Evolutionary conservation across 768 basidiomycete genomes (phyloP).

Genomic region (Boletellus ananas): DNA sequence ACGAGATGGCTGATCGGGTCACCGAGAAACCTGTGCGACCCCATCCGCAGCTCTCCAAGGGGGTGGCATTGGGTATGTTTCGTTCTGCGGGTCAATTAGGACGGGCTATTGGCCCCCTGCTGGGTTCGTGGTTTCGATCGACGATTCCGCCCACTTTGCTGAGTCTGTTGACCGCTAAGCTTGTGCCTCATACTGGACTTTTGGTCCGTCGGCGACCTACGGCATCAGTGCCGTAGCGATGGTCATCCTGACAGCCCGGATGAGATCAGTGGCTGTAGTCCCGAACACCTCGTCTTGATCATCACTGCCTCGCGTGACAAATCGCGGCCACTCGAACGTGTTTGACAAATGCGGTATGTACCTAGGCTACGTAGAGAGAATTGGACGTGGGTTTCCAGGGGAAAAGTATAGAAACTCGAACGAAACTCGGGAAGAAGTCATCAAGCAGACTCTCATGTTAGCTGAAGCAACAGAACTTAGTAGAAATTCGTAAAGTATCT

Average conservation of each 20-base stretch:
- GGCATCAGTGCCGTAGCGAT: constrained; percentile 60
- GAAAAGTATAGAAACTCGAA: constrained; percentile 10
- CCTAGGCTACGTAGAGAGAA: neutral
- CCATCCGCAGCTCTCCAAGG: constrained; percentile 74
- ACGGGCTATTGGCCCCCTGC: constrained; percentile 84
- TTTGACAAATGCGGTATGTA: neutral
- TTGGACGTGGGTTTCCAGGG: neutral
- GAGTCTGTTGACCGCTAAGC: constrained; percentile 41
- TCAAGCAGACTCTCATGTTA: constrained; percentile 22
- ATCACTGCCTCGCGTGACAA: neutral
- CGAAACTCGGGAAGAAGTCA: neutral
- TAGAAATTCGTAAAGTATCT: constrained; percentile 24
- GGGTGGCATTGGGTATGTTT: constrained; percentile 79
- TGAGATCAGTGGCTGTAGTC: constrained; percentile 44
- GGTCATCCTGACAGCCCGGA: constrained; percentile 52
- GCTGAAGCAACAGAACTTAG: constrained; percentile 32
- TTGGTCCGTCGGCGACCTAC: constrained; percentile 80
- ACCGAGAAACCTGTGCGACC: constrained; percentile 53
- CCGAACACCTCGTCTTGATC: constrained; percentile 9
- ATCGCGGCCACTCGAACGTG: neutral
- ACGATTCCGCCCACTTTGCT: constrained; percentile 1
- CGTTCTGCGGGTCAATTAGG: constrained; percentile 94
- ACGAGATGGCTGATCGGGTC: constrained; percentile 59
- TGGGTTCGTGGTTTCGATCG: constrained; percentile 51
- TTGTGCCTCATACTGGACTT: constrained; percentile 85